Conservation (phyloP, 2,329 filamentous ascomycete genomes). For the Pezicula carpinea region DNA sequence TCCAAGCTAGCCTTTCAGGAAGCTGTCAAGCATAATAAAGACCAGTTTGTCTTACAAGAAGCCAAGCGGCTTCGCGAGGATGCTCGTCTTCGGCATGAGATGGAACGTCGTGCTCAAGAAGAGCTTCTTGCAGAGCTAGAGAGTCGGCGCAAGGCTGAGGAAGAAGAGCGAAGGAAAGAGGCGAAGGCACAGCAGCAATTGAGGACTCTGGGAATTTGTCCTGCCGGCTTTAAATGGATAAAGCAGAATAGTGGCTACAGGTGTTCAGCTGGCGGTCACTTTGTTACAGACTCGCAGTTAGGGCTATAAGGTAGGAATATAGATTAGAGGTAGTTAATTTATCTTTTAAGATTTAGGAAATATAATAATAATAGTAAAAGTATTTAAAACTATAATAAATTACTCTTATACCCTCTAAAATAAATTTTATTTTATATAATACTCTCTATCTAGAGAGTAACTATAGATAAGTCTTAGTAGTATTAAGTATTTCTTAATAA, state of each 20-base stretch:
- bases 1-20: background rate
- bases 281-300: background rate
- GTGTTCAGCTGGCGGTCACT: background rate
- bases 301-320: conserved; percentile 2
- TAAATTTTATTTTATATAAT: no score
- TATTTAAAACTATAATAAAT: no score
- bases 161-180: background rate
- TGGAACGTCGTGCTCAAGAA: background rate
- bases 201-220: background rate
- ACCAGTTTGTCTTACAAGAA: background rate
- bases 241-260: background rate
- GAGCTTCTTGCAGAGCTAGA: background rate
- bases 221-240: background rate
- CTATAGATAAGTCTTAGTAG: no score
- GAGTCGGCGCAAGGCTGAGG: background rate
- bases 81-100: background rate
- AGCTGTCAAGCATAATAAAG: background rate
- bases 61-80: background rate
- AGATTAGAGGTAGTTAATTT: conserved; percentile 1
- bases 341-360: background rate
- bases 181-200: background rate
- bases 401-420: no score
- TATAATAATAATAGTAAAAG: background rate
- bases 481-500: no score
- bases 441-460: no score